These are phyloP conservation scores for Globisporangium recalcitrans DNA, from an alignment of 352 stramenopile species.

Conservation along the genomic window DNA sequence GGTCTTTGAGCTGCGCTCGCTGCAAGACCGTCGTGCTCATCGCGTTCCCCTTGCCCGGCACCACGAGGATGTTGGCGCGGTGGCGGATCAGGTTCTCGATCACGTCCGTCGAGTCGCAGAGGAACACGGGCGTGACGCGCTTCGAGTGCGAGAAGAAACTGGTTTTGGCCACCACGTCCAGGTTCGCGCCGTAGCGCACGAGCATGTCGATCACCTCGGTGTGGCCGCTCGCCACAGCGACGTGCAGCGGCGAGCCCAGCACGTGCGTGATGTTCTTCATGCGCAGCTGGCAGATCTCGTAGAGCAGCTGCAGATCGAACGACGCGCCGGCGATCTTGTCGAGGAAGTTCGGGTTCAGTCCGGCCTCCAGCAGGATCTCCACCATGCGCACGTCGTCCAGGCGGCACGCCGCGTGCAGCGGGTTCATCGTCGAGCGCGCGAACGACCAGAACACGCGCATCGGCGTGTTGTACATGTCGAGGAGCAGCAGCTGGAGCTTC, in stretches of 20 bases:
- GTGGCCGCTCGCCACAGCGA: constrained; percentile 63
- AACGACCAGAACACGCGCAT: constrained; percentile 56
- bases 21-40: constrained; percentile 74
- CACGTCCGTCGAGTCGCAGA: constrained; percentile 68
- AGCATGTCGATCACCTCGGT: constrained; percentile 55
- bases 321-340: constrained; percentile 70
- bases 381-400: constrained; percentile 55
- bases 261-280: constrained; percentile 64
- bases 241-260: constrained; percentile 59
- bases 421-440: constrained; percentile 63
- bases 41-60: constrained; percentile 53
- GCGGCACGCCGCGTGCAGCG: constrained; percentile 65
- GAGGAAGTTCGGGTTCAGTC: constrained; percentile 67
- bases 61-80: constrained; percentile 62
- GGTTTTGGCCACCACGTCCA: constrained; percentile 51
- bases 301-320: constrained; percentile 55
- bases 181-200: constrained; percentile 47
- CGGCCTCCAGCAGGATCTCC: constrained; percentile 47
- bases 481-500: constrained; percentile 54
- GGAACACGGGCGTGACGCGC: constrained; percentile 66
- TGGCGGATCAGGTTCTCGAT: constrained; percentile 57
- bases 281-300: constrained; percentile 62
- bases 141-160: constrained; percentile 65
- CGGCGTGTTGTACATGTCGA: constrained; percentile 71
- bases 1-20: constrained; percentile 53